Evolutionary conservation across 495 filamentous ascomycete species (phyloP), one percentile per base, ranked within the genome.

Genomic region (Xylaria acuta): DNA sequence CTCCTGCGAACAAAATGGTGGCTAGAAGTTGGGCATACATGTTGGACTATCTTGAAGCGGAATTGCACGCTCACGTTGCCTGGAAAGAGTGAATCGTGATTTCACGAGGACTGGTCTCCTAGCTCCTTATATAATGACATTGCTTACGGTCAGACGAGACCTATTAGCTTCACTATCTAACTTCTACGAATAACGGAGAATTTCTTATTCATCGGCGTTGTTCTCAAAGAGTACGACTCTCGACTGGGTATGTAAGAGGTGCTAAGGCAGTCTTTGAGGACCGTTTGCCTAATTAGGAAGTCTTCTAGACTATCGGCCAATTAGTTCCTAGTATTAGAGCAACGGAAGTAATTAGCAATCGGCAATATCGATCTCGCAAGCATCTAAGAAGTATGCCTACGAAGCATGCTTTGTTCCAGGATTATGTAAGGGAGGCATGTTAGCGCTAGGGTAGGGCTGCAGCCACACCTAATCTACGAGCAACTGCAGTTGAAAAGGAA

Each of bases 1-100:
- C 58, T 5, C 30, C 9, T 40, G 58, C 18, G 8, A 38, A 36
- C 1, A 38, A 38, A 20, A 40, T 5, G 20, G 32, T 38, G 34
- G 58, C 58, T 11, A 60, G 14, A 38, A 60, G 18, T 22, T 60
- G 18, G 34, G 58, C n/a, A 34, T 60, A 60, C 58, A 60, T 60
- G 9, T 38, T 38, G 58, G 20, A 14, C 7, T 22, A 2, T 60
- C 9, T 36, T 36, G 18, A 22, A 38, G 18, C 14, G 2, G 34
- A 60, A 60, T 60, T n/a, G 11, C 20, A 60, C 30, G 11, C 20
- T 60, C 58, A 60, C 58, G 3, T 36, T 60, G 58, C 12, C 34
- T 36, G 34, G 58, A n/a, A n/a, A 11, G 4, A n/a, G 6, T 3
- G 32, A 38, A 38, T 38, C 22, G 58, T 5, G 18, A 5, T 60